phyloP scores from a whole-genome alignment of 768 basidiomycete genomes.

The Guyanaporus albipodus region DNA sequence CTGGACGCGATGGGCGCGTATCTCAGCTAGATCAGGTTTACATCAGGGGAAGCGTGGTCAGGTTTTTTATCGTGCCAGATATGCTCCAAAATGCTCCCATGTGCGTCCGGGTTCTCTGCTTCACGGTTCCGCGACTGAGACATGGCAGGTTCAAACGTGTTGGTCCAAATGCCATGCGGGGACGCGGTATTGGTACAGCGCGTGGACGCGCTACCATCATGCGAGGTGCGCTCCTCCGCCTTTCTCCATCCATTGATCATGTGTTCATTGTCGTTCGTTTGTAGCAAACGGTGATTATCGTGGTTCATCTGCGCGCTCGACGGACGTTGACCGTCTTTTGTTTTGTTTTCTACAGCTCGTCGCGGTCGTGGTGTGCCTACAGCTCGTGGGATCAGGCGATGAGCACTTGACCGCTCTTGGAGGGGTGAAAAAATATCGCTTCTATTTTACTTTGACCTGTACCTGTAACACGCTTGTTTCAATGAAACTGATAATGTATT shows the following conservation, averaged over 20 bases:
- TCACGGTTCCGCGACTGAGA: conserved; percentile 9
- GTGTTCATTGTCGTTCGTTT: conserved; percentile 20
- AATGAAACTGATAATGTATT: conserved; percentile 5
- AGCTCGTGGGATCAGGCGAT: conserved; percentile 78
- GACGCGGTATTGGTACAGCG: conserved; percentile 98
- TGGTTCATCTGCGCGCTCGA: not conserved
- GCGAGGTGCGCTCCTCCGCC: conserved; percentile 63
- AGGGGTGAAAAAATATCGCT: conserved; percentile 5
- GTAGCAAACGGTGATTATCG: conserved; percentile 68
- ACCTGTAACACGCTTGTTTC: conserved; percentile 15
- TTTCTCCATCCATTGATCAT: conserved; percentile 4
- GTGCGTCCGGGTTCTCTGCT: conserved; percentile 45
- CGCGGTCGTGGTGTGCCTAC: conserved; percentile 82
- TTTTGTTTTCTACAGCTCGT: conserved; percentile 65
- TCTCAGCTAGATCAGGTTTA: conserved; percentile 99
- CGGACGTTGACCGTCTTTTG: conserved; percentile 14
- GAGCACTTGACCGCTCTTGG: conserved; percentile 21
- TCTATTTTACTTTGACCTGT: conserved; percentile 11
- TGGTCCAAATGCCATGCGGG: conserved; percentile 97
- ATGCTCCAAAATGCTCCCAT: conserved; percentile 99
- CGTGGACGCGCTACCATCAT: conserved; percentile 98
- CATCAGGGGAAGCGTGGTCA: conserved; percentile 95
- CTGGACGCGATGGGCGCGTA: conserved; percentile 95
- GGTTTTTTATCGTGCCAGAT: conserved; percentile 99
- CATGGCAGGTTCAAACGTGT: conserved; percentile 92